phyloP scores from a whole-genome alignment of 106 monocot genomes.

The Triglochin maritima region DNA sequence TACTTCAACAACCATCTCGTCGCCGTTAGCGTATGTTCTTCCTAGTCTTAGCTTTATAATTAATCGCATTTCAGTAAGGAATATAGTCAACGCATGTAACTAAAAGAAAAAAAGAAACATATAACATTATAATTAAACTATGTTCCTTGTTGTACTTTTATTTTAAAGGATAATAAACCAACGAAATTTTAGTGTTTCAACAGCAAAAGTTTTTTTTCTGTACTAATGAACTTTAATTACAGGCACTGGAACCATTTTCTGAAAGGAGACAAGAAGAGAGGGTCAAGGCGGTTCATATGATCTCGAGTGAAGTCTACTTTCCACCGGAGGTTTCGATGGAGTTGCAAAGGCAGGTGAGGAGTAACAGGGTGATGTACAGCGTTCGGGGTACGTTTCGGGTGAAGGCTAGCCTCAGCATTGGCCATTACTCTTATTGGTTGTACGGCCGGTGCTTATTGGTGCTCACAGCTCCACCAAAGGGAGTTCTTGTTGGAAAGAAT shows the following conservation, averaged over 20 bases:
- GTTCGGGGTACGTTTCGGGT: slow-evolving; percentile 64
- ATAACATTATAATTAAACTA: too few species aligned
- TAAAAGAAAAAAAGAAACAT: too few species aligned
- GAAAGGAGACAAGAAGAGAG: slow-evolving; percentile 40
- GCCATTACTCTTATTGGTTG: slow-evolving; percentile 56
- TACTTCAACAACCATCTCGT: slow-evolving; percentile 53
- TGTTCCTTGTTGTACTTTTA: too few species aligned
- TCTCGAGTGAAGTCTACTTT: slow-evolving; percentile 69
- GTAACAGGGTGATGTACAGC: slow-evolving; percentile 41
- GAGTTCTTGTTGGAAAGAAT: slow-evolving; percentile 59
- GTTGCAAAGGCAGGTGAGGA: slow-evolving; percentile 42
- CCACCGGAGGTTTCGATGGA: slow-evolving; percentile 26
- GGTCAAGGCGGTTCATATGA: slow-evolving; percentile 58
- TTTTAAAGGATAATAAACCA: too few species aligned
- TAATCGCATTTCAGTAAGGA: too few species aligned
- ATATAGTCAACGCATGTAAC: too few species aligned
- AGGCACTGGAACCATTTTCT: slow-evolving; percentile 45
- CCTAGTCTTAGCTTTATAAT: too few species aligned
- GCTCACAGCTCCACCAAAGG: slow-evolving; percentile 62
- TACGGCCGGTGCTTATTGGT: slow-evolving; percentile 53
- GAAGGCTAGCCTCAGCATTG: slow-evolving; percentile 36
- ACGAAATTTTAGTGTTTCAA: too few species aligned
- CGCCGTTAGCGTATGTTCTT: slow-evolving; percentile 3
- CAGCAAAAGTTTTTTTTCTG: too few species aligned
- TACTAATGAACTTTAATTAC: background rate